Conservation (phyloP, 2,329 filamentous ascomycete genomes). For the Penicillium corylophilum region DNA sequence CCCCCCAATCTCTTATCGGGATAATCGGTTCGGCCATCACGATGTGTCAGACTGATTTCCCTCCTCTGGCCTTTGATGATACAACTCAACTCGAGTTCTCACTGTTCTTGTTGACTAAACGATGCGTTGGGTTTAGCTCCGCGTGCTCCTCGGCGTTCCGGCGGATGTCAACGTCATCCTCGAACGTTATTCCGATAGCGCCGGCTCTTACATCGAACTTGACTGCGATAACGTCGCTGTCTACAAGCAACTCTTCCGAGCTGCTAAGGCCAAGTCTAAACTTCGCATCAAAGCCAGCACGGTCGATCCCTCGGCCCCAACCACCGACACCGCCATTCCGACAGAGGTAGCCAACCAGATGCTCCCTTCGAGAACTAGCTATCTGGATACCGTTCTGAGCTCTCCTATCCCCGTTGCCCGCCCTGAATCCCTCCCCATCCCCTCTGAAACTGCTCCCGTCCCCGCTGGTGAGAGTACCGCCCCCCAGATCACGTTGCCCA, state of each 20-base stretch:
- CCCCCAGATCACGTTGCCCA: slow-evolving; percentile 4
- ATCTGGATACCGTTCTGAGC: slow-evolving; percentile 45
- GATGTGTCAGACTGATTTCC: slow-evolving; percentile 5
- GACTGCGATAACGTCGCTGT: slow-evolving; percentile 74
- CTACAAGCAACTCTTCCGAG: slow-evolving; percentile 95
- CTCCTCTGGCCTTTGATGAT: neutral
- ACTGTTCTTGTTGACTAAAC: slow-evolving; percentile 12
- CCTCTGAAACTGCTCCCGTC: slow-evolving; percentile 10
- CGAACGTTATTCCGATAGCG: slow-evolving; percentile 95
- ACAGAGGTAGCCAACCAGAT: slow-evolving; percentile 17
- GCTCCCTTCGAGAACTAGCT: slow-evolving; percentile 33
- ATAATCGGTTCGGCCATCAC: slow-evolving; percentile 8
- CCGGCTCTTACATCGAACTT: slow-evolving; percentile 74
- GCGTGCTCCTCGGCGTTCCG: slow-evolving; percentile 64
- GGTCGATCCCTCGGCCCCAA: slow-evolving; percentile 27
- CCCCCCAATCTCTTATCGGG: slow-evolving; percentile 18
- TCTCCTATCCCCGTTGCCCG: slow-evolving; percentile 26
- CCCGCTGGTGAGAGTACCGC: neutral
- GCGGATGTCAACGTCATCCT: slow-evolving; percentile 64
- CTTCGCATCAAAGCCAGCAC: slow-evolving; percentile 77
- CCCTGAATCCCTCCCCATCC: slow-evolving; percentile 10
- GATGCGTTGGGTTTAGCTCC: slow-evolving; percentile 57
- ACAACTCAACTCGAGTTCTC: neutral
- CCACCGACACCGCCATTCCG: slow-evolving; percentile 13
- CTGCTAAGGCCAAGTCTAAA: slow-evolving; percentile 97